Base-by-base conservation (phyloP, 345 rosid species). In the Pseudoturritis turrita region DNA sequence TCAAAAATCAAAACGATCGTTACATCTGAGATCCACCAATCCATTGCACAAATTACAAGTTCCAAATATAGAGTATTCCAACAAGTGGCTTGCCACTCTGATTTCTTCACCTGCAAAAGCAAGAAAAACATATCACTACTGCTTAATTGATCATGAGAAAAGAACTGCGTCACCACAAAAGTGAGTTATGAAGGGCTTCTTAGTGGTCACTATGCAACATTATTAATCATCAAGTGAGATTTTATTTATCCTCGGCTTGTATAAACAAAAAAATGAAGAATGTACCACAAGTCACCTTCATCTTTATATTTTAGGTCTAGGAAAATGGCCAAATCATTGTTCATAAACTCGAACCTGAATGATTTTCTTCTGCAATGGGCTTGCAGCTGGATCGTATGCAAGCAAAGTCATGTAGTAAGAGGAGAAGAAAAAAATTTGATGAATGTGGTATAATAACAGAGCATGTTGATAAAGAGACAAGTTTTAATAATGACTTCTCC, bases 341-440 rank as follows among this genome's bases (percentile, higher is more conserved):
- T 65, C 60, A 51, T 51, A 59, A 50, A 36, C 37, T 3, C 49
- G 37, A 52, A 65, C 59, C 56, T 50, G 70, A 13, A 65, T 51
- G 17, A 46, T 49, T 65, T 37, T 37, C 2, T 3, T n/a, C n/a
- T n/a, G 11, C 17, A 4, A 4, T 17, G 40, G 0, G 29, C 8
- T 8, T 4, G 5, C 60, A 6, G 6, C 37, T 17, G 60, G n/a
- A n/a, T n/a, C n/a, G n/a, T n/a, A n/a, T n/a, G n/a, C n/a, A n/a
- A n/a, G n/a, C n/a, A n/a, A n/a, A n/a, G n/a, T 23, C 1, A 65
- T 51, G 49, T 37, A 51, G 26, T 3, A 51, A 25, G 71, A 59
- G 7, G 49, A 35, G 10, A 35, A 35, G 12, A 35, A 8, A 35
- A 35, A 36, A 36, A n/a, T n/a, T n/a, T n/a, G n/a, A n/a, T 9